A percentile compares a stretch with the other conserved stretches of the same genome.
phyloP scores from a whole-genome alignment of 2,329 filamentous ascomycete species.

The Venturia pyrina region DNA sequence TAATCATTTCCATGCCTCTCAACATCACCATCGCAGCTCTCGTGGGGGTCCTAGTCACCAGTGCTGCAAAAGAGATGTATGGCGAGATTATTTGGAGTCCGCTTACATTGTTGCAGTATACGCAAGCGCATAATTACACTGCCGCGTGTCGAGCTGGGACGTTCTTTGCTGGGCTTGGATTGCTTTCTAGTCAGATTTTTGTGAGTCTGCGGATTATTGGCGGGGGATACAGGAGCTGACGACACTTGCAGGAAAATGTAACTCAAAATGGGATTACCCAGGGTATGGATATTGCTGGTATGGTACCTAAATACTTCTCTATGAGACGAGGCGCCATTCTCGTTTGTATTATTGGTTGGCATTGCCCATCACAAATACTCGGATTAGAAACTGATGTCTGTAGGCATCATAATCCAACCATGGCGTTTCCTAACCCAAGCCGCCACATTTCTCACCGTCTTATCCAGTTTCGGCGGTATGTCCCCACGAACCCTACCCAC shows the following conservation, averaged over 20 bases:
- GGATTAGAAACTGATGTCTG: background rate
- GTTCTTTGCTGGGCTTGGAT: slow-evolving; percentile 22
- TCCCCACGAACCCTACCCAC: slow-evolving; percentile 14
- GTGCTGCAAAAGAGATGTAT: slow-evolving; percentile 14
- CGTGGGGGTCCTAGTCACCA: slow-evolving; percentile 5
- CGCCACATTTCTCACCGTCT: slow-evolving; percentile 18
- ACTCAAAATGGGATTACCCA: background rate
- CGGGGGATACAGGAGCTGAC: slow-evolving; percentile 15
- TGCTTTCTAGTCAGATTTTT: slow-evolving; percentile 19
- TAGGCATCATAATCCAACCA: slow-evolving; percentile 16
- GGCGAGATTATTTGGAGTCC: slow-evolving; percentile 18
- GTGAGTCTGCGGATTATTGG: slow-evolving; percentile 15
- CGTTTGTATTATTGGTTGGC: slow-evolving; percentile 16
- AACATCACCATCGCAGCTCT: slow-evolving; percentile 4
- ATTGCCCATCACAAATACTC: background rate
- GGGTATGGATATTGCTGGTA: slow-evolving; percentile 6
- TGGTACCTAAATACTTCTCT: background rate
- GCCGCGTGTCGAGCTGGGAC: slow-evolving; percentile 19
- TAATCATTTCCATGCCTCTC: slow-evolving; percentile 19
- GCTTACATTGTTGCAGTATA: slow-evolving; percentile 16
- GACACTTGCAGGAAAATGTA: slow-evolving; percentile 13
- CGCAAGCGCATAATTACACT: slow-evolving; percentile 17
- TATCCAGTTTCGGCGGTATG: background rate
- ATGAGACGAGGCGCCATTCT: slow-evolving; percentile 18
- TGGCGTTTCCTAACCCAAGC: slow-evolving; percentile 19